Evolutionary conservation across 2,329 filamentous ascomycete genomes (phyloP).

Genomic region (Xylaria sp.): DNA sequence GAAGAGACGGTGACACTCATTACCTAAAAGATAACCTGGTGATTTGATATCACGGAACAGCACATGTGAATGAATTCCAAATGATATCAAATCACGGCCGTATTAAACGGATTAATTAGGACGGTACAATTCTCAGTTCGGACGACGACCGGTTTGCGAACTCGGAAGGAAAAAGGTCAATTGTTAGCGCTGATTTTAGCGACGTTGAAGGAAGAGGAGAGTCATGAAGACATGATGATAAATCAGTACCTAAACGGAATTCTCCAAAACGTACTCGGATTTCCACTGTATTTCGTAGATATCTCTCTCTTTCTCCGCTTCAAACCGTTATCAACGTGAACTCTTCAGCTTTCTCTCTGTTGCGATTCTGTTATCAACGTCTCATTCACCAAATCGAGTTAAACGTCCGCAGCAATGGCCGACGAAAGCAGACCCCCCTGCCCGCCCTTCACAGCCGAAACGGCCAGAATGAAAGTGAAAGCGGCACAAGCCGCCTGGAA

Average conservation of each 20-base stretch:
- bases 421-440: conserved; percentile 38
- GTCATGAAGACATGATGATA: not conserved
- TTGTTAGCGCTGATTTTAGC: not conserved
- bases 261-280: not conserved
- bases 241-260: not conserved
- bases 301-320: not conserved
- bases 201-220: not conserved
- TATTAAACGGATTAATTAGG: too few species aligned
- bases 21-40: too few species aligned
- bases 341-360: not conserved
- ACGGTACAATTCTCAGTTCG: too few species aligned
- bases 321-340: not conserved
- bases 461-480: conserved; percentile 72
- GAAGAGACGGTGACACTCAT: too few species aligned
- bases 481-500: conserved; percentile 82
- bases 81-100: too few species aligned
- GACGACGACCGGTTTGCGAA: too few species aligned
- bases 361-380: not conserved
- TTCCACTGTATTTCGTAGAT: not conserved
- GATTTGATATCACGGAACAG: too few species aligned
- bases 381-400: not conserved
- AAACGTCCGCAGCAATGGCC: conserved; percentile 20
- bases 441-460: conserved; percentile 70
- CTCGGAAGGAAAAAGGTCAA: too few species aligned
- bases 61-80: too few species aligned